phyloP scores from a whole-genome alignment of 805 yeast genomes.

The Clavispora santaluciae region DNA sequence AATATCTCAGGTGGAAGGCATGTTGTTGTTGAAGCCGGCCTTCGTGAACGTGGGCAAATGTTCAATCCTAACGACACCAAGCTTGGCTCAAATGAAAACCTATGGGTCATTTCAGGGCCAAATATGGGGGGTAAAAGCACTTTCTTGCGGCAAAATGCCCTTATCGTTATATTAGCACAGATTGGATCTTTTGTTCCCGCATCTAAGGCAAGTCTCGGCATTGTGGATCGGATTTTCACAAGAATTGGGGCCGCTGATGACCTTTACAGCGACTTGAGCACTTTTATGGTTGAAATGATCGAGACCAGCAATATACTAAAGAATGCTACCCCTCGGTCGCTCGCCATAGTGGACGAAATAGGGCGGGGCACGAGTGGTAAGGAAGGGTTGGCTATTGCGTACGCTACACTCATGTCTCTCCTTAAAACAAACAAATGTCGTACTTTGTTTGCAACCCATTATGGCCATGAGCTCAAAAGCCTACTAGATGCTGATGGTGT shows the following conservation, averaged over 20 bases:
- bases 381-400: conserved; percentile 85
- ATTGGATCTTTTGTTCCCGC: conserved; percentile 56
- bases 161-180: conserved; percentile 47
- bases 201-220: conserved; percentile 37
- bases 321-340: conserved; percentile 33
- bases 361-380: conserved; percentile 58
- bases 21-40: conserved; percentile 64
- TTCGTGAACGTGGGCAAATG: conserved; percentile 32
- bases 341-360: conserved; percentile 34
- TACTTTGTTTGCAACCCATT: conserved; percentile 88
- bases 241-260: conserved; percentile 39
- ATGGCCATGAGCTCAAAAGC: conserved; percentile 39
- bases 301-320: conserved; percentile 33
- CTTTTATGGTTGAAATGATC: conserved; percentile 50
- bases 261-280: conserved; percentile 32
- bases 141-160: conserved; percentile 43
- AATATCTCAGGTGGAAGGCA: conserved; percentile 61
- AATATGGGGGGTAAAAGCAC: conserved; percentile 58
- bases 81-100: conserved; percentile 17
- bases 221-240: conserved; percentile 45
- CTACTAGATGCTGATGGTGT: conserved; percentile 30
- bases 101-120: conserved; percentile 26
- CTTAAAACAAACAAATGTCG: conserved; percentile 54
- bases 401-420: conserved; percentile 61
- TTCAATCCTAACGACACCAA: conserved; percentile 43